These are phyloP conservation scores for Rhizophagus clarus DNA, from an alignment of 192 early-diverging fungal genomes.

Conservation along the genomic window DNA sequence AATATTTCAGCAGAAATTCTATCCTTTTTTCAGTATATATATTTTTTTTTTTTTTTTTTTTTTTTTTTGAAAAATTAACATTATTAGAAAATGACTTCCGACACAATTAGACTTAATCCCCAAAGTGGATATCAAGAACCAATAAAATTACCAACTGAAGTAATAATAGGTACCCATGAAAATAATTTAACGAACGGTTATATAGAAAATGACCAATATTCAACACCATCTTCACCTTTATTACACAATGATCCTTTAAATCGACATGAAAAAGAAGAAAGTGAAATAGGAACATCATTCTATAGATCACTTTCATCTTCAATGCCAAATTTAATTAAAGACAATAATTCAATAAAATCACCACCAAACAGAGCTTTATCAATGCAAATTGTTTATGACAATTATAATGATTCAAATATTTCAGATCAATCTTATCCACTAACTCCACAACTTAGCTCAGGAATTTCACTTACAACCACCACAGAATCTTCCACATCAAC, in stretches of 20 bases:
- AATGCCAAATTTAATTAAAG: background rate
- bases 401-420: background rate
- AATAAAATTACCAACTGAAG: background rate
- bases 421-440: background rate
- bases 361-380: background rate
- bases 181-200: background rate
- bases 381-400: background rate
- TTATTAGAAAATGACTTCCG: background rate
- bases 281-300: too few species aligned
- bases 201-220: background rate
- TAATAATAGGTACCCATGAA: background rate
- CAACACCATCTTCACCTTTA: background rate
- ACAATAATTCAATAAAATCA: background rate
- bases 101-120: background rate
- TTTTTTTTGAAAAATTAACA: background rate
- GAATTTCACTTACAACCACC: background rate
- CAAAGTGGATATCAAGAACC: background rate
- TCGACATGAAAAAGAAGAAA: background rate
- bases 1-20: too few species aligned
- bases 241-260: background rate
- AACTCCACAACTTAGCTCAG: constrained; percentile 15
- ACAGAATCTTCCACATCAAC: background rate
- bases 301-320: background rate
- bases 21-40: too few species aligned
- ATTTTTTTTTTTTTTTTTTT: background rate